Evolutionary conservation across 116 monocot species (phyloP), one percentile per base, ranked within the genome.

Genomic region (Trichopus zeylanicus): DNA sequence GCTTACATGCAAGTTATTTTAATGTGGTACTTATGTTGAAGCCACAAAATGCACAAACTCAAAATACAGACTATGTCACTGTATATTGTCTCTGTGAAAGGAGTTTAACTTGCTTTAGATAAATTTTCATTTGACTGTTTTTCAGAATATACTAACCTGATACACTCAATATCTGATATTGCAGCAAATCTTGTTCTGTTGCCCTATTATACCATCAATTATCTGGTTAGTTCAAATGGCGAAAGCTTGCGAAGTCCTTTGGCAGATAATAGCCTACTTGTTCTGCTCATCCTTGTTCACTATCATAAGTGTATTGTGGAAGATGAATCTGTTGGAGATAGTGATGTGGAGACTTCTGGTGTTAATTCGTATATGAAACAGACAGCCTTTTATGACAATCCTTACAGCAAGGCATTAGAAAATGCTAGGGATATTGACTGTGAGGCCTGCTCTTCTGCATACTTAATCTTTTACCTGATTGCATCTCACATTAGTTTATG

Each of bases 131-230:
- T 20, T 20, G n/a, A n/a, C 21, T 61, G 18, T 37, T 18, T 59
- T 7, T 23, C 27, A 29, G n/a, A 20, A 19, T 56, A 56, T 20
- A 19, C 57, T 33, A 8, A 19, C 16, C 56, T 16, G 20, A 6
- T 46, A 19, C 13, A 2, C 19, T 30, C 21, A 20, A 15, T 39
- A n/a, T 62, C 62, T 73, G 37, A 23, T 73, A 58, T 67, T 85
- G 82, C 91, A 98, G 98, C 98, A 63, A 98, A 82, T 80, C 79
- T 98, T 70, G 88, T 98, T 35, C 68, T 98, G 24, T 70, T 98
- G 53, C 98, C 98, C 27, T 88, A 91, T 56, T 98, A 98, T 63
- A 98, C 98, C 60, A 80, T 98, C 70, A 98, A 88, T 67, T 91
- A 79, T 68, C 78, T 98, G 57, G 75, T 91, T 52, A 91, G 87